A percentile compares a stretch with the other conserved stretches of the same genome.
Conservation (phyloP, 2,329 filamentous ascomycete genomes). For the Paramyrothecium roridum region DNA sequence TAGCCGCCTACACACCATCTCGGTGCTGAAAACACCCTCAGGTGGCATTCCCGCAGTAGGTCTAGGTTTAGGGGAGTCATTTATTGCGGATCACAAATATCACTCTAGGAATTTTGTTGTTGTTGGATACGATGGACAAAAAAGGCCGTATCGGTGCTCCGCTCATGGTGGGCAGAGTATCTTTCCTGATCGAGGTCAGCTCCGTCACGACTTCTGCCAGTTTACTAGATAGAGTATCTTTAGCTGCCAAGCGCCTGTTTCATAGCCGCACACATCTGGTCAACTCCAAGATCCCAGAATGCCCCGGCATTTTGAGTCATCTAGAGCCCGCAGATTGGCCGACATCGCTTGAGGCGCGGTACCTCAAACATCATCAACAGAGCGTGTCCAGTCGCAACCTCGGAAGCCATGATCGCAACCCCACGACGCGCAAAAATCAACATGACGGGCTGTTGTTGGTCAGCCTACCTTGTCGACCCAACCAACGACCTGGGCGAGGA, state of each 20-base stretch:
- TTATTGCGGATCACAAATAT: not conserved
- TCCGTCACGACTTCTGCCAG: not conserved
- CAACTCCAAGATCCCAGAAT: too few species aligned
- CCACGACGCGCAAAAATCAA: not conserved
- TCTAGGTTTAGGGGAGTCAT: not conserved
- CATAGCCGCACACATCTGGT: not conserved
- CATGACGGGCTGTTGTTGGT: not conserved
- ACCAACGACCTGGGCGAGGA: not conserved
- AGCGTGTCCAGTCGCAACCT: not conserved
- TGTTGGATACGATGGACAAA: too few species aligned
- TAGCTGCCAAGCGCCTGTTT: not conserved
- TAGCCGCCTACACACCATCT: not conserved
- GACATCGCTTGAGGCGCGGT: not conserved
- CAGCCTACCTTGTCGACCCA: not conserved
- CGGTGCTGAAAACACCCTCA: not conserved
- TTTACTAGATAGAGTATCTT: not conserved
- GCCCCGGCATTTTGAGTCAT: not conserved
- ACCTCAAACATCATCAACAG: not conserved
- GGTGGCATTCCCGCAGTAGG: not conserved
- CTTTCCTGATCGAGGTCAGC: not conserved
- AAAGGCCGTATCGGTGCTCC: too few species aligned
- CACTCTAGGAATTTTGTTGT: too few species aligned
- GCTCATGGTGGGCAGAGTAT: too few species aligned
- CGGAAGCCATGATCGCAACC: not conserved
- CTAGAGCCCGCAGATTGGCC: not conserved